phyloP scores from a whole-genome alignment of 2,329 filamentous ascomycete species.

The Xylariaceae sp. region DNA sequence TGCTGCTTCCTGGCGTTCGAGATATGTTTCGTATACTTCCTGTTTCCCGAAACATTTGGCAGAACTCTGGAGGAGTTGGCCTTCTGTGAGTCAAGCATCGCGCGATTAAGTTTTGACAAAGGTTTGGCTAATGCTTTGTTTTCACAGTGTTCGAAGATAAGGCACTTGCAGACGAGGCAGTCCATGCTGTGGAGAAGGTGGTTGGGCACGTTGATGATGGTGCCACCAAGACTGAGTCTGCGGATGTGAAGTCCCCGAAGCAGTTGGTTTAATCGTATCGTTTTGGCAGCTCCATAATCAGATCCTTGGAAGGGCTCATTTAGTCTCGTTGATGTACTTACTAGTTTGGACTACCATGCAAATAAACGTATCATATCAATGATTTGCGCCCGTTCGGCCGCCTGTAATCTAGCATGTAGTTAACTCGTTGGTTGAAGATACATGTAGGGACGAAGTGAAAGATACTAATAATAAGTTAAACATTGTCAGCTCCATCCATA shows the following conservation, averaged over 20 bases:
- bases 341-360: too few species aligned
- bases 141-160: conserved; percentile 45
- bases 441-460: too few species aligned
- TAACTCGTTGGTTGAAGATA: too few species aligned
- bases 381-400: too few species aligned
- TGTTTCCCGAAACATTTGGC: conserved; percentile 84
- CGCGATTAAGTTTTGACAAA: background rate
- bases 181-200: conserved; percentile 45
- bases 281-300: background rate
- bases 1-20: conserved; percentile 48
- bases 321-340: too few species aligned
- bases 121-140: conserved; percentile 14
- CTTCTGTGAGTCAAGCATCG: conserved; percentile 40
- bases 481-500: too few species aligned
- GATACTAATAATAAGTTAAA: too few species aligned
- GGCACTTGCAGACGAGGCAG: conserved; percentile 41
- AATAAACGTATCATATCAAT: too few species aligned
- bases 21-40: conserved; percentile 67
- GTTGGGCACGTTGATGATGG: conserved; percentile 22
- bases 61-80: conserved; percentile 72
- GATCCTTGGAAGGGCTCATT: too few species aligned
- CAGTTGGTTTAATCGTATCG: background rate
- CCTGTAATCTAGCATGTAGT: too few species aligned
- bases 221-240: background rate
- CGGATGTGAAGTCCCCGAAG: background rate